Conservation (phyloP, 2,329 filamentous ascomycete species). For the Tympanopsis confertula region DNA sequence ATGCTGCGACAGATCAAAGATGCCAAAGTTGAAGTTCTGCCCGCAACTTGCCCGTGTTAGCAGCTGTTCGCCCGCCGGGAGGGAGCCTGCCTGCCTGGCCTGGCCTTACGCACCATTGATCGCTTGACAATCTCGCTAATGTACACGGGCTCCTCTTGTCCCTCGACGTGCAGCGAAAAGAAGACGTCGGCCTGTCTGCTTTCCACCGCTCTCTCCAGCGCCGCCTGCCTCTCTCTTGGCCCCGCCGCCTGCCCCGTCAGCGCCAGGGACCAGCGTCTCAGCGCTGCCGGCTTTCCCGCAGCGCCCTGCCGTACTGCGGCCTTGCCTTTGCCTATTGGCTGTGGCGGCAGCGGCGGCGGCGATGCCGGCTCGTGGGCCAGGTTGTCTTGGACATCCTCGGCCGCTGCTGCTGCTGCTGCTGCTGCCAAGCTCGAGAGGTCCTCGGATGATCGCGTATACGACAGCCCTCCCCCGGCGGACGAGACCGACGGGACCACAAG, state of each 20-base stretch:
- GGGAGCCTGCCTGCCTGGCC: background rate
- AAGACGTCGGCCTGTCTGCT: conserved; percentile 74
- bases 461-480: too few species aligned
- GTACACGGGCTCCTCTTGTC: conserved; percentile 65
- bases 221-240: conserved; percentile 52
- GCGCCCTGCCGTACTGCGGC: too few species aligned
- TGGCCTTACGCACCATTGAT: conserved; percentile 44
- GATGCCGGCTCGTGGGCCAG: conserved; percentile 1
- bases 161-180: conserved; percentile 68
- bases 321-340: too few species aligned
- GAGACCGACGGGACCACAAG: conserved; percentile 35
- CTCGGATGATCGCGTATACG: too few species aligned
- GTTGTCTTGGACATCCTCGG: background rate
- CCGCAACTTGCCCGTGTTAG: background rate
- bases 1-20: conserved; percentile 63
- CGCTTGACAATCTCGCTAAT: conserved; percentile 71
- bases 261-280: conserved; percentile 35
- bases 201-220: conserved; percentile 62
- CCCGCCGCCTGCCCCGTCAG: conserved; percentile 25
- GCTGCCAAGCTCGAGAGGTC: background rate
- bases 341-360: too few species aligned
- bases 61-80: background rate
- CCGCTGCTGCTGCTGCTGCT: background rate
- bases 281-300: conserved; percentile 25
- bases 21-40: conserved; percentile 75